Conservation (phyloP, 306 rosid genomes). For the Canavalia gladiata region DNA sequence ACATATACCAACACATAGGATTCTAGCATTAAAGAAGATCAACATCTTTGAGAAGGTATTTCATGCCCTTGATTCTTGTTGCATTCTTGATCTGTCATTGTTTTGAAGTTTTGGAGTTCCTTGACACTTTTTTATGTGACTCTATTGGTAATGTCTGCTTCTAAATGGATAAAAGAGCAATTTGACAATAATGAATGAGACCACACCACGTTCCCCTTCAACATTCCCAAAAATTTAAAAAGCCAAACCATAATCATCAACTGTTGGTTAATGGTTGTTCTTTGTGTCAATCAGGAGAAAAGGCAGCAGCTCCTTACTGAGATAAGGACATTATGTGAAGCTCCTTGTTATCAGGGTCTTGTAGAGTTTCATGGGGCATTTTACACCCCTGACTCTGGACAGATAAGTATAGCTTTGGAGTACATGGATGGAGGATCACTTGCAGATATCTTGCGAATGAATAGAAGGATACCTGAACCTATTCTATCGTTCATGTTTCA, state of each 20-base stretch:
- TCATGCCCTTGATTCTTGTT: conserved; percentile 8
- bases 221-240: not conserved
- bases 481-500: conserved; percentile 90
- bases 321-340: conserved; percentile 94
- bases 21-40: conserved; percentile 90
- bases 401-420: conserved; percentile 97
- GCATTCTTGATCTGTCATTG: conserved; percentile 19
- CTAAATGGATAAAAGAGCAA: conserved; percentile 30
- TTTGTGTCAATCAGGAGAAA: conserved; percentile 75
- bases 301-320: conserved; percentile 97
- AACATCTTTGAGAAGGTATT: conserved; percentile 94
- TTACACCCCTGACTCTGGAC: conserved; percentile 97
- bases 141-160: conserved; percentile 13
- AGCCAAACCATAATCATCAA: not conserved
- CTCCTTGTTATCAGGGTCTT: conserved; percentile 92
- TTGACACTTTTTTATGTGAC: conserved; percentile 15
- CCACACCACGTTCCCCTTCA: not conserved
- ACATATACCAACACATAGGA: conserved; percentile 86
- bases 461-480: conserved; percentile 80
- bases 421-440: conserved; percentile 99
- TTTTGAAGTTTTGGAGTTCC: conserved; percentile 34
- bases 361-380: conserved; percentile 99
- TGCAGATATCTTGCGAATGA: conserved; percentile 78
- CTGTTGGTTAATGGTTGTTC: conserved; percentile 25
- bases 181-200: conserved; percentile 18